Base-by-base conservation (phyloP, 176 grass and related monocot genomes). In the Metroxylon sagu region DNA sequence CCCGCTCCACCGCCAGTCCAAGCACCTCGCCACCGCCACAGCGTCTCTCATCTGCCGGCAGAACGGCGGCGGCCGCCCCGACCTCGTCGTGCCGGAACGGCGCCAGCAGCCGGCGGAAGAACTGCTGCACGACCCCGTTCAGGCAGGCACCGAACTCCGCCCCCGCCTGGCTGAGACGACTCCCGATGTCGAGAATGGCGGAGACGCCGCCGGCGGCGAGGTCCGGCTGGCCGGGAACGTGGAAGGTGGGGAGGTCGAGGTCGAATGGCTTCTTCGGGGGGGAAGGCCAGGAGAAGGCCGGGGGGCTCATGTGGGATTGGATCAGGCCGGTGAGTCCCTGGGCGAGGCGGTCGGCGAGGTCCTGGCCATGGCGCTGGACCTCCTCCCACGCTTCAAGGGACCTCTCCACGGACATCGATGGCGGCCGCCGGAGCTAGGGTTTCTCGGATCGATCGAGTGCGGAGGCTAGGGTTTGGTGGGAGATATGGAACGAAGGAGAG, bases 381-480 rank as follows among this genome's bases (percentile, higher is more conserved):
- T 89, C 93, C 56, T 91, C 87, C 93, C 88, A 90, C 29, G 84
- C 78, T 69, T 92, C 93, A 49, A 97, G 56, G 17, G 93, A 87
- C 73, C 82, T 83, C 93, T 97, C 93, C 78, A 88, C 85, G 58
- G 71, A 62, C 35, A 43, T 43, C 35, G 73, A 14, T 66, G 77
- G 48, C 89, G 85, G 61, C 51, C 89, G 64, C 89, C 85, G 21
- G 2, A 12, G 35, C 35, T 43, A 43, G 10, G 35, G 10, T 43
- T 43, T 43, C 35, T 43, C 10, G 8, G 8, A 23, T 43, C 35
- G 35, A 43, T 43, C 8, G 10, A 31, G 2, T 23, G 35, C 8
- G 2, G 35, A 14, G 2, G 35, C 35, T 43, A 43, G 35, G 35
- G 35, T 3, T 43, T 14, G 35, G 8, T 14, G 2, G 35, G 29